phyloP scores from a whole-genome alignment of 768 basidiomycete species.

The Hydnum rufescens region DNA sequence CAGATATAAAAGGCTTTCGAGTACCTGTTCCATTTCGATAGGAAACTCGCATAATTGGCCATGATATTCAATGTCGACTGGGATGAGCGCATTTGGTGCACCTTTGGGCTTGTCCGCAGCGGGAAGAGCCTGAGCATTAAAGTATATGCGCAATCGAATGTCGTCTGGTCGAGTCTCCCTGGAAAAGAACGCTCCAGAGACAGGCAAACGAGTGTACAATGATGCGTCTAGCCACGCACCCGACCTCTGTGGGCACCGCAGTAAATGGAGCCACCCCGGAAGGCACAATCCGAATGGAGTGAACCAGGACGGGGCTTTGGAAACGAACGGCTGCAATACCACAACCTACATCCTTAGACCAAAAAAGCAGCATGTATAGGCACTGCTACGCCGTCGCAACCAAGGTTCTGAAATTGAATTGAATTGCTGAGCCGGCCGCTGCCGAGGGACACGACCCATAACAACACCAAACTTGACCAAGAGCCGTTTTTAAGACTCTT shows the following conservation, averaged over 20 bases:
- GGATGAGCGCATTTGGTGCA: slow-evolving; percentile 7
- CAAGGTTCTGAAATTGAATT: neutral
- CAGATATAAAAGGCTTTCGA: too few species aligned
- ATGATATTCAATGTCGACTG: neutral
- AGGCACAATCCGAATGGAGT: slow-evolving; percentile 10
- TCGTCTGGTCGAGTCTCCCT: neutral
- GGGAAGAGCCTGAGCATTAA: neutral
- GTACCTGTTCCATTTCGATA: neutral
- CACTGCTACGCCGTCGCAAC: too few species aligned
- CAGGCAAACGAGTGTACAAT: too few species aligned
- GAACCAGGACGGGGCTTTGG: slow-evolving; percentile 1
- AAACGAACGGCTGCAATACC: slow-evolving; percentile 7
- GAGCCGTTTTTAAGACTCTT: too few species aligned
- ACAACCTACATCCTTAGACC: slow-evolving; percentile 5
- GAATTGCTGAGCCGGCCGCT: neutral
- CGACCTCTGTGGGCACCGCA: slow-evolving; percentile 2
- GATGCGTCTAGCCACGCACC: too few species aligned
- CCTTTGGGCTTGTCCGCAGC: neutral
- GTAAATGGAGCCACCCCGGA: slow-evolving; percentile 7
- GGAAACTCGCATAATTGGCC: neutral
- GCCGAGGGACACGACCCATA: neutral
- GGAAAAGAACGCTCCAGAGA: too few species aligned
- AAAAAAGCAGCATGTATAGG: slow-evolving; percentile 10
- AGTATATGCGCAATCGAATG: neutral
- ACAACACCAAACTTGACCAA: too few species aligned